Base-by-base conservation (phyloP, 179 eudicot species). In the Monotropa hypopitys region DNA sequence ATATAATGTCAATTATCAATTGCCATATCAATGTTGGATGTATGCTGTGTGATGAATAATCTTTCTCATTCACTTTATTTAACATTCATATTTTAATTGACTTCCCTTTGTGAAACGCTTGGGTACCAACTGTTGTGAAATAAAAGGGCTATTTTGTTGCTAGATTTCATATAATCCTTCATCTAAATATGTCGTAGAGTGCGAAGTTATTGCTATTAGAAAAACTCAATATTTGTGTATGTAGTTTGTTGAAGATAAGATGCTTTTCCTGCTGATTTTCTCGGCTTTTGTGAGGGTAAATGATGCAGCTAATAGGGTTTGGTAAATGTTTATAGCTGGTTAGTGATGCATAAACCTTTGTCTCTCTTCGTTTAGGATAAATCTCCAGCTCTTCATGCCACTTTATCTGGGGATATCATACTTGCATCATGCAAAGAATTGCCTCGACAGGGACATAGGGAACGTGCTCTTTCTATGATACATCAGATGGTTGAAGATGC, bases 401-500 rank as follows among this genome's bases (percentile, higher is more conserved):
- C 91, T 78, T 85, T 93, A 18, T 89, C 97, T 72, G 98, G 97
- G 68, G 96, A 91, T 73, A 71, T 84, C 23, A 81, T 82, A 57
- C 69, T 81, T 73, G 72, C 84, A 83, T 80, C 80, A 56, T 82
- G 87, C 4, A 86, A 81, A 53, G 89, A 83, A 40, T 67, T 79
- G 53, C 80, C 88, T 53, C 88, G 88, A 47, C 93, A 88, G 79
- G 98, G 91, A 62, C 90, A 91, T 68, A 88, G 90, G 86, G 97
- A 93, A 74, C 98, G 99, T 40, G 97, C 99, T 78, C 96, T 95
- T 73, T 90, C 87, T 72, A 84, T 95, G 92, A 80, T 95, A 63
- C 97, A 90, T 85, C 99, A 95, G 78, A 93, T 95, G 98, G 87
- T 95, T 88, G 98, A 95, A 81, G 99, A 95, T 91, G 99, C 99